Base-by-base conservation (phyloP, 495 filamentous ascomycete genomes). In the Aspergillus sclerotioniger region DNA sequence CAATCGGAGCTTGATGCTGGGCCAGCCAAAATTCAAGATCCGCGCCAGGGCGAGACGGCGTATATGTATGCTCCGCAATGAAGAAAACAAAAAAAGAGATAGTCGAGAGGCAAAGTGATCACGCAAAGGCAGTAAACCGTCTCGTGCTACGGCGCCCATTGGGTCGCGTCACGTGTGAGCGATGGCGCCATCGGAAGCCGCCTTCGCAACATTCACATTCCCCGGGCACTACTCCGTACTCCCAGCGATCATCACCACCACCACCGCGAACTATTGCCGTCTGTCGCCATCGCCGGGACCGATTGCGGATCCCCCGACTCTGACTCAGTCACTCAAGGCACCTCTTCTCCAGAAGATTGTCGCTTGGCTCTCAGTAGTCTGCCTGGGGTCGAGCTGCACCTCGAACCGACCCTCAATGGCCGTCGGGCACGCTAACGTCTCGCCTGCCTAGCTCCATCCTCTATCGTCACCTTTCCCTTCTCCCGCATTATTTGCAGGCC, bases 141-240 rank as follows among this genome's bases (percentile, higher is more conserved):
- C 54, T 59, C 59, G 51, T 60, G 44, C 44, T 56, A 10, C 29
- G 37, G 53, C 25, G 45, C 8, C 33, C 33, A 43, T 44, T 45
- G 32, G 7, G n/a, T 4, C 15, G 15, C 17, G 8, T 39, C 64
- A 67, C 64, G 64, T 67, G 64, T 2, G 48, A 16, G 32, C 46
- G 53, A 67, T 67, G 58, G 58, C 64, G 64, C 64, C 56, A 67
- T 67, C n/a, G 20, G 12, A 33, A 19, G 12, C 21, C 3, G 6
- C 7, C 7, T 44, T 65, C 52, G 54, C 59, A 61, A 48, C 52
- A 61, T 25, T 25, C 25, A 5, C 25, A 25, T 25, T 25, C 25
- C 25, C 25, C 25, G 25, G 25, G 2, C n/a, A n/a, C n/a, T n/a
- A n/a, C n/a, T n/a, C n/a, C n/a, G n/a, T n/a, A n/a, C 25, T 5